A percentile compares a stretch with the other conserved stretches of the same genome.
phyloP scores from a whole-genome alignment of 1,139 yeast species.

The Saccharomycopsis crataegensis region DNA sequence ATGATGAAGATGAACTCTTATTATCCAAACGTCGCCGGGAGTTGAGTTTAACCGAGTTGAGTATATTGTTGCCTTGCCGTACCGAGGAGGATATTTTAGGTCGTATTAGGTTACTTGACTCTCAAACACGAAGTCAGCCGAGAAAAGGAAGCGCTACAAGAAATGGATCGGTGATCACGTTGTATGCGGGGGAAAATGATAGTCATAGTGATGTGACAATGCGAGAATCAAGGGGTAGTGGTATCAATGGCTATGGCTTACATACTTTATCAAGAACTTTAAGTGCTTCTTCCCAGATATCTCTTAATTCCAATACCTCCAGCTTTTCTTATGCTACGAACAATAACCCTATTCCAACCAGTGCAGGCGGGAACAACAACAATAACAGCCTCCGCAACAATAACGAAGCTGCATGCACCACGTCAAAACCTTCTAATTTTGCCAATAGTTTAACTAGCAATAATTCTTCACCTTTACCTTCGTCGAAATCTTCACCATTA shows the following conservation, averaged over 20 bases:
- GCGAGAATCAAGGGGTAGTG: neutral
- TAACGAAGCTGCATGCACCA: neutral
- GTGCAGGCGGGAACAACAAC: neutral
- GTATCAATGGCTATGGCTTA: constrained; percentile 4
- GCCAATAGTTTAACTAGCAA: neutral
- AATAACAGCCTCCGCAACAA: constrained; percentile 2
- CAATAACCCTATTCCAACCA: neutral
- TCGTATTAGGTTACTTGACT: constrained; percentile 50
- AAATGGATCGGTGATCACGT: neutral
- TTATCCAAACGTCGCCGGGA: constrained; percentile 50
- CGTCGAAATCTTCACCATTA: constrained; percentile 11
- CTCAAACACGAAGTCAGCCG: neutral
- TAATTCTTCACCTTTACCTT: constrained; percentile 11
- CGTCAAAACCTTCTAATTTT: neutral
- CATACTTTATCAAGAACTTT: constrained; percentile 16
- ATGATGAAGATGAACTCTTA: constrained; percentile 70
- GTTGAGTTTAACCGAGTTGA: constrained; percentile 64
- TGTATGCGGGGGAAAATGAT: neutral
- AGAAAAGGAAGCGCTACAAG: neutral
- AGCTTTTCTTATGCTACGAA: constrained; percentile 7
- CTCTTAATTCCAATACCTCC: constrained; percentile 11
- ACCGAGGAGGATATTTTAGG: constrained; percentile 68
- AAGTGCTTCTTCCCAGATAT: constrained; percentile 13
- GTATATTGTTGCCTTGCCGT: constrained; percentile 63
- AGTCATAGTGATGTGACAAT: neutral